Evolutionary conservation across 345 rosid species (phyloP).

Genomic region (Salix koriyanagi): DNA sequence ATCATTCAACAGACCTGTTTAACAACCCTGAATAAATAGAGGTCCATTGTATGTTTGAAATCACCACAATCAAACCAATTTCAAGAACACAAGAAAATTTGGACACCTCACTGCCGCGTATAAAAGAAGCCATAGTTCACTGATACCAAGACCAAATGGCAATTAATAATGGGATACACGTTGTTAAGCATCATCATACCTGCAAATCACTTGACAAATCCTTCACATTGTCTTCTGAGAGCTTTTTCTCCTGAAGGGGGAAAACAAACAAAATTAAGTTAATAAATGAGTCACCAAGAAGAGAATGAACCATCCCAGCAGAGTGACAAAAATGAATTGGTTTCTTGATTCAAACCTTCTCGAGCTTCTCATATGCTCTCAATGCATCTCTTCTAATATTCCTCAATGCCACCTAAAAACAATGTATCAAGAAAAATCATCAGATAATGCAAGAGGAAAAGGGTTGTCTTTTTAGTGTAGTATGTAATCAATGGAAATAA

Average conservation of each 20-base stretch:
- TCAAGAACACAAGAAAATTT: not conserved
- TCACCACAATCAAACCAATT: not conserved
- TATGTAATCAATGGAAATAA: not conserved
- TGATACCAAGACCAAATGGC: not conserved
- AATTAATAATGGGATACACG: not conserved
- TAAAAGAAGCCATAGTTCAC: not conserved
- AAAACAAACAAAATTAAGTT: not conserved
- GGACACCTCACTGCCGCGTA: not conserved
- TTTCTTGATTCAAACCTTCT: slow-evolving; percentile 53
- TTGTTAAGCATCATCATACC: slow-evolving; percentile 38
- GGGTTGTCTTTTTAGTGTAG: not conserved
- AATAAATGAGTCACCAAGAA: slow-evolving; percentile 4
- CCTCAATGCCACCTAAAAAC: slow-evolving; percentile 74
- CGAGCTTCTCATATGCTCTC: slow-evolving; percentile 87
- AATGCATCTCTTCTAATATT: slow-evolving; percentile 90
- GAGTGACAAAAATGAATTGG: not conserved
- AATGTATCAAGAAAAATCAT: slow-evolving; percentile 3
- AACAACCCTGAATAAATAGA: not conserved
- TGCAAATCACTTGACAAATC: slow-evolving; percentile 85
- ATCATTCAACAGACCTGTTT: not conserved
- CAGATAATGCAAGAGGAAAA: not conserved
- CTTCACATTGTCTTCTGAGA: slow-evolving; percentile 93
- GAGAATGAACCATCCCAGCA: not conserved
- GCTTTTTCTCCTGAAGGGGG: slow-evolving; percentile 73
- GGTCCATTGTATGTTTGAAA: not conserved